phyloP scores from a whole-genome alignment of 108 stramenopile genomes.

The Discostella stelligeroides region DNA sequence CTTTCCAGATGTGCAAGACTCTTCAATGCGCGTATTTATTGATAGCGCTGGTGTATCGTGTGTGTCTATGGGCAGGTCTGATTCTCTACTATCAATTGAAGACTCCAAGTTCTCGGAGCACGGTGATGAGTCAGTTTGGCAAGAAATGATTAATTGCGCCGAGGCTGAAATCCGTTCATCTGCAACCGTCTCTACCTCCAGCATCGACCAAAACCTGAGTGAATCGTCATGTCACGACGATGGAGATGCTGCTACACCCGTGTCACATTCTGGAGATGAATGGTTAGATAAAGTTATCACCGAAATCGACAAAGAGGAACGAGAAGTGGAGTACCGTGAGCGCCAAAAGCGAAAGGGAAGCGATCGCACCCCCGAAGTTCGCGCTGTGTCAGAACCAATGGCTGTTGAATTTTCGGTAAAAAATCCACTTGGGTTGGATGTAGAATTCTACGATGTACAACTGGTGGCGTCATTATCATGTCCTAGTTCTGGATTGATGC shows the following conservation, averaged over 20 bases:
- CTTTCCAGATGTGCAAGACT: conserved; percentile 68
- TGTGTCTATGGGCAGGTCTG: conserved; percentile 15
- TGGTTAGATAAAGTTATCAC: conserved; percentile 62
- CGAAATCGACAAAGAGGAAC: conserved; percentile 79
- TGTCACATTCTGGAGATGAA: conserved; percentile 58
- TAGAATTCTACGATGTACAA: conserved; percentile 70
- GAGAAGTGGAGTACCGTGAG: conserved; percentile 51
- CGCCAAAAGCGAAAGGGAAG: conserved; percentile 63
- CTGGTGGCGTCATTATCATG: conserved; percentile 65
- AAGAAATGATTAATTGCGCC: conserved; percentile 63
- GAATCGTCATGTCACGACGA: conserved; percentile 10
- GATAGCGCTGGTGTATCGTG: conserved; percentile 36
- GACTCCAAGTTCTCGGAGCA: background rate
- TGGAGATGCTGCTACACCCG: conserved; percentile 41
- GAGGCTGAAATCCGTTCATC: conserved; percentile 65
- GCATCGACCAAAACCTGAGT: conserved; percentile 9
- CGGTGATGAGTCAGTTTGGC: conserved; percentile 58
- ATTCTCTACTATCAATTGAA: conserved; percentile 38
- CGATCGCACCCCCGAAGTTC: conserved; percentile 46
- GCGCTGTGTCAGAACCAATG: conserved; percentile 78
- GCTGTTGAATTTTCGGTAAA: conserved; percentile 60
- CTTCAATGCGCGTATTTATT: conserved; percentile 59
- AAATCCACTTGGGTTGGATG: conserved; percentile 70
- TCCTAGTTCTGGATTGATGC: conserved; percentile 33
- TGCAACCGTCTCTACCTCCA: conserved; percentile 25